These are phyloP conservation scores for Neoascochyta sp. DNA, from an alignment of 2,329 filamentous ascomycete genomes.

Conservation along the genomic window DNA sequence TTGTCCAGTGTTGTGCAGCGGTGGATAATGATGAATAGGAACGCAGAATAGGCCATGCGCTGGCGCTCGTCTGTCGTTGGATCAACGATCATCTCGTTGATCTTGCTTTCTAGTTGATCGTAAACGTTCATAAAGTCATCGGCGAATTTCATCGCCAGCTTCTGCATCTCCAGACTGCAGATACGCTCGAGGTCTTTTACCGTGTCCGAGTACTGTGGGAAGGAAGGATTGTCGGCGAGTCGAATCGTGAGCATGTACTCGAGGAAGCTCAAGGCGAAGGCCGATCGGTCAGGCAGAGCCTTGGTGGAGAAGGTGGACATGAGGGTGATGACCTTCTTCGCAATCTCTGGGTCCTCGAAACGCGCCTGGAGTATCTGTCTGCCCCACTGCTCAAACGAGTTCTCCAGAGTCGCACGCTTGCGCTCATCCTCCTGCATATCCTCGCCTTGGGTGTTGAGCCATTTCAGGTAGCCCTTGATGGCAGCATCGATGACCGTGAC, in stretches of 20 bases:
- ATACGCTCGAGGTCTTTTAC: slow-evolving; percentile 84
- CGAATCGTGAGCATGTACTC: slow-evolving; percentile 87
- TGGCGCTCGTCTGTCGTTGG: slow-evolving; percentile 76
- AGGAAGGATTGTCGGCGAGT: slow-evolving; percentile 67
- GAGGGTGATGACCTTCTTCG: slow-evolving; percentile 75
- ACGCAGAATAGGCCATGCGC: slow-evolving; percentile 80
- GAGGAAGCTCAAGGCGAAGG: slow-evolving; percentile 82
- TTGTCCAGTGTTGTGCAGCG: slow-evolving; percentile 73
- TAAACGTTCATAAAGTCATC: slow-evolving; percentile 87
- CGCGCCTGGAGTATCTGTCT: slow-evolving; percentile 65
- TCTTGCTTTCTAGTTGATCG: slow-evolving; percentile 76
- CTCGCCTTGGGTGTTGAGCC: slow-evolving; percentile 56
- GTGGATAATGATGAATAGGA: slow-evolving; percentile 92
- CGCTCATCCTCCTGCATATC: slow-evolving; percentile 49
- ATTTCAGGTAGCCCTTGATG: slow-evolving; percentile 83
- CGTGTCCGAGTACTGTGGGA: slow-evolving; percentile 75
- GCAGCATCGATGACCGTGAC: slow-evolving; percentile 86
- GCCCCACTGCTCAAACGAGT: slow-evolving; percentile 68
- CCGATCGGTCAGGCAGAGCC: slow-evolving; percentile 70
- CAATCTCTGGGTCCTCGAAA: slow-evolving; percentile 80
- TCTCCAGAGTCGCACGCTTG: slow-evolving; percentile 57
- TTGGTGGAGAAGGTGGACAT: slow-evolving; percentile 81
- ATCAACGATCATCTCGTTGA: slow-evolving; percentile 73
- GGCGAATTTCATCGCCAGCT: slow-evolving; percentile 84
- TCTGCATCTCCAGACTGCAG: slow-evolving; percentile 81